A percentile compares a stretch with the other conserved stretches of the same genome.
Conservation (phyloP, 768 basidiomycete species). For the Plicaturopsis crispa region DNA sequence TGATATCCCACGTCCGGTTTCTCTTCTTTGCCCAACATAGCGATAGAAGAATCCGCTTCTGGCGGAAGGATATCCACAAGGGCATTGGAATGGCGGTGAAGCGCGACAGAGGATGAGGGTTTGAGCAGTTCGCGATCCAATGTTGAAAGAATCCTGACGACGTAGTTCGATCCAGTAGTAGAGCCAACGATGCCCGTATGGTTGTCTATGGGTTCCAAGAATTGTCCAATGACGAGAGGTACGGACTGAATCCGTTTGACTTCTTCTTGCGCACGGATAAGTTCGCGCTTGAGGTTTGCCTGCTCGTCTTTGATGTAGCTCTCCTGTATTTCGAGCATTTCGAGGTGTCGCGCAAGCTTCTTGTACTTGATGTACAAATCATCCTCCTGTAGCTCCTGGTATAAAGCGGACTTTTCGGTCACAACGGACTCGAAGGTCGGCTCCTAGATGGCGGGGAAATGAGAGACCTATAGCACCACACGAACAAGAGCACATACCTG, state of each 20-base stretch:
- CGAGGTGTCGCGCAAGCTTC: slow-evolving; percentile 88
- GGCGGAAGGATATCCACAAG: slow-evolving; percentile 97
- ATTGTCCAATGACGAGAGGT: slow-evolving; percentile 98
- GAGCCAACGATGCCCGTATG: slow-evolving; percentile 95
- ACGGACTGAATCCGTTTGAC: slow-evolving; percentile 99
- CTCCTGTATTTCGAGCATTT: slow-evolving; percentile 91
- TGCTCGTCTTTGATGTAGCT: slow-evolving; percentile 99
- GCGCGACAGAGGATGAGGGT: slow-evolving; percentile 94
- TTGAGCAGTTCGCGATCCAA: slow-evolving; percentile 96
- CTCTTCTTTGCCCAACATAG: slow-evolving; percentile 92
- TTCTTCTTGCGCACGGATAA: slow-evolving; percentile 98
- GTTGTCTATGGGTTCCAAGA: slow-evolving; percentile 98
- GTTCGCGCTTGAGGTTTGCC: slow-evolving; percentile 93
- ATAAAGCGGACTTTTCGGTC: slow-evolving; percentile 81
- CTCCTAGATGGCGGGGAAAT: slow-evolving; percentile 45
- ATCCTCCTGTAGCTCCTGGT: slow-evolving; percentile 82
- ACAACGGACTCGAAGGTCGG: slow-evolving; percentile 85
- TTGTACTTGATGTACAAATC: slow-evolving; percentile 98
- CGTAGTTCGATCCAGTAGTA: slow-evolving; percentile 97
- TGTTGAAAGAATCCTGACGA: slow-evolving; percentile 94
- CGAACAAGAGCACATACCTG: slow-evolving; percentile 44
- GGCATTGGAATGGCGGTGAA: slow-evolving; percentile 97
- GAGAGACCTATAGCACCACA: not conserved
- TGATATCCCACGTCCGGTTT: slow-evolving; percentile 90
- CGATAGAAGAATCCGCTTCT: slow-evolving; percentile 95